Base-by-base conservation (phyloP, 2,329 filamentous ascomycete species). In the Sclerotinia spermophila region DNA sequence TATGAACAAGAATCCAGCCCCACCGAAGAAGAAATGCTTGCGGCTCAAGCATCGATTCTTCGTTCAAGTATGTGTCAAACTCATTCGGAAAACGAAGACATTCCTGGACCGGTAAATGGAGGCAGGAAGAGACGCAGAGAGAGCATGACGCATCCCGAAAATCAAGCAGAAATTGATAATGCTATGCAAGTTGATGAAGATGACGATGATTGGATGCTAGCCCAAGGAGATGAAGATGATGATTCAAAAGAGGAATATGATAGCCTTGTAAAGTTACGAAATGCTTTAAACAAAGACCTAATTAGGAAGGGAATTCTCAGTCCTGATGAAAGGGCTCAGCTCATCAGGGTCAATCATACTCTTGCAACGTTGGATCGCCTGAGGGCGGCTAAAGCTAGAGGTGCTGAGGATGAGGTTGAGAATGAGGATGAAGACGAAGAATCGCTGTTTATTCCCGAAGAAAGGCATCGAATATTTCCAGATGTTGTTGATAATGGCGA, bases 381-480 rank as follows among this genome's bases (percentile, higher is more conserved):
- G 3, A 51, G 24, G 27, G 48, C 45, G 17, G 68, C 58, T 3
- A 40, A 53, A 45, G 38, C 45, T 30, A 42, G 53, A 33, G 15
- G 24, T 13, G 30, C 8, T 17, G 45, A 48, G 19, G n/a, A 45
- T 35, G 21, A 40, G 8, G 27, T 38, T 35, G 21, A 40, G 8
- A 24, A 21, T 8, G 45, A 65, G 7, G 68, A 70, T 6, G 60
- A 70, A 27, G 70, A 72, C 42, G 70, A 51, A 11, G 71, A 76
- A 3, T 30, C 59, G n/a, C 30, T 77, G 15, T 76, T 76, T 42
- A 27, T 76, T 3, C 72, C 71, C 0, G 74, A 74, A 58, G 75
- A 74, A 55, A 64, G 64, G 15, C n/a, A 30, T 48, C 30, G 40
- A 67, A n/a, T 35, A 66, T 61, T 65, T 10, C 35, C 51, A 53